Base-by-base conservation (phyloP, 495 filamentous ascomycete species). In the Cairneyella variabilis region DNA sequence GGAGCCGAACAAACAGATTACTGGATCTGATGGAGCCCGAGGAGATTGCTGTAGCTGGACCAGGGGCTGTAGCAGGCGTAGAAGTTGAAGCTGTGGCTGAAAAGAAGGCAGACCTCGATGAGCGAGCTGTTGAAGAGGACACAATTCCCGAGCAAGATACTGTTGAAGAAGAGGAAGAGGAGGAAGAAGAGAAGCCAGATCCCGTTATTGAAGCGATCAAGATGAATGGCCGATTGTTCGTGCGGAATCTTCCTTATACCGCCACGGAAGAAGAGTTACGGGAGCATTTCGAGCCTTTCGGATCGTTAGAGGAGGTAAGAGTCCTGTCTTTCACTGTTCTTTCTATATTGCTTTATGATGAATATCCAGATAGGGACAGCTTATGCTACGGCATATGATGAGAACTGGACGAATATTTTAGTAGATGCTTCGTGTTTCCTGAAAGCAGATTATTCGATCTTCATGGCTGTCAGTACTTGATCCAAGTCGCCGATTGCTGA, bases 281-380 rank as follows among this genome's bases (percentile, higher is more conserved):
- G 53, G 68, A 76, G 11, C 69, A 85, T 49, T 96, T 97, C 63
- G 69, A 72, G 46, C 68, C 70, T 9, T 90, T 83, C 63, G 91
- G 91, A 23, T 68, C 72, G 45, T 69, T 96, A 37, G 84, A 90
- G 76, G 95, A 97, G 86, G 93, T 97, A 80, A 78, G 87, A 30
- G 39, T 16, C 36, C 17, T 17, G 26, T 17, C 27, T 3, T 47
- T 56, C 53, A 44, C 53, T 34, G 23, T 48, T 53, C 55, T 71
- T 54, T 42, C 44, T 43, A 45, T 54, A 54, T 59, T 63, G 67
- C 78, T 76, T 71, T 65, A 76, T 91, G 92, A 97, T 97, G 92
- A 97, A 85, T 70, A 81, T 81, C 86, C 86, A 83, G 92, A 96
- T 97, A 97, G 93, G 93, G 93, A 97, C 92, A 97, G 79, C 91